These are phyloP conservation scores for Gloeophyllum trabeum DNA, from an alignment of 768 basidiomycete genomes.

Conservation along the genomic window DNA sequence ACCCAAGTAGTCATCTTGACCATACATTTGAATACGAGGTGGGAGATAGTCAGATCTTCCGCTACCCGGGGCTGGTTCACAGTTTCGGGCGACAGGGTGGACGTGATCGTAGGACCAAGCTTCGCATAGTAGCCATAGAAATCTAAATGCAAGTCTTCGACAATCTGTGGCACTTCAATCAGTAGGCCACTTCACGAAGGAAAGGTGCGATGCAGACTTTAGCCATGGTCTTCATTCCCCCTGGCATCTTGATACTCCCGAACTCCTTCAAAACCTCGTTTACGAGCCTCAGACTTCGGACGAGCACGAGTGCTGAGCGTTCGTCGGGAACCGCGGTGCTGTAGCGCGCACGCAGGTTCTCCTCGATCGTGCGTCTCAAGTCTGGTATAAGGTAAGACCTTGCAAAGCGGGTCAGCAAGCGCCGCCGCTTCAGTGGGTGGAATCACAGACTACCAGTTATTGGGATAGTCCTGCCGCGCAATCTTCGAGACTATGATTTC, in stretches of 20 bases:
- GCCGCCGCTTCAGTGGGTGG: background rate
- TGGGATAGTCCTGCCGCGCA: constrained; percentile 68
- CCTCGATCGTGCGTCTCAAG: constrained; percentile 44
- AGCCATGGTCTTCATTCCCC: constrained; percentile 55
- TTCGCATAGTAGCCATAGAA: constrained; percentile 53
- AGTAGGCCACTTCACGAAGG: constrained; percentile 1
- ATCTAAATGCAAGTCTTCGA: constrained; percentile 38
- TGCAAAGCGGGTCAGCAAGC: background rate
- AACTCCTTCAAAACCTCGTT: constrained; percentile 64
- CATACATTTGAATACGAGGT: constrained; percentile 69
- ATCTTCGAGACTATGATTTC: constrained; percentile 66
- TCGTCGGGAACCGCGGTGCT: constrained; percentile 27
- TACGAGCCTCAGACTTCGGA: constrained; percentile 51
- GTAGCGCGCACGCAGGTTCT: constrained; percentile 38
- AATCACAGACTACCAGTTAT: constrained; percentile 41
- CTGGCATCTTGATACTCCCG: constrained; percentile 55
- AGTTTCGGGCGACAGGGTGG: constrained; percentile 20
- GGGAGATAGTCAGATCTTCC: constrained; percentile 42
- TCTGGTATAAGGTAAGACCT: constrained; percentile 53
- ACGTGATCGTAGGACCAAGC: constrained; percentile 28
- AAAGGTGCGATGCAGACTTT: constrained; percentile 27
- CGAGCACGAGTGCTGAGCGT: constrained; percentile 35
- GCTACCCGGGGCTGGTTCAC: constrained; percentile 25
- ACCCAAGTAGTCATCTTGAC: constrained; percentile 62
- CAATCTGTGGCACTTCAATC: constrained; percentile 28